phyloP scores from a whole-genome alignment of 257 asterid genomes.

The Verbena officinalis region DNA sequence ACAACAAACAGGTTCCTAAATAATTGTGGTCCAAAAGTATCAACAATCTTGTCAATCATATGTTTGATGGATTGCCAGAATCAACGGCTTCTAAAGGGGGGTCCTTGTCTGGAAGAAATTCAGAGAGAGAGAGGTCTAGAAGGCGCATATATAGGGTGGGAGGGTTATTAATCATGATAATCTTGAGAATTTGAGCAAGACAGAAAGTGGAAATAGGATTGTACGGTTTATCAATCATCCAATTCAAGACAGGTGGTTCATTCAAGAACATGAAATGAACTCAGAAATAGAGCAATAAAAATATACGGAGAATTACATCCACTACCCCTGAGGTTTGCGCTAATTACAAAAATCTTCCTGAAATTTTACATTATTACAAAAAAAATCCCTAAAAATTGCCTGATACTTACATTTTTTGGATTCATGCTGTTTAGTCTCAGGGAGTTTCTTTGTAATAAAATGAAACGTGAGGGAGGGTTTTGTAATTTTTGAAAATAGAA shows the following conservation, averaged over 20 bases:
- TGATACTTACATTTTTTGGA: no score
- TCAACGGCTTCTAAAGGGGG: not conserved
- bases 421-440: no score
- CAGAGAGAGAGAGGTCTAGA: constrained; percentile 18
- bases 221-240: not conserved
- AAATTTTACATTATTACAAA: no score
- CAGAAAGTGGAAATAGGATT: no score
- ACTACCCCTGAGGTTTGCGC: no score
- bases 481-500: no score
- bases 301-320: no score
- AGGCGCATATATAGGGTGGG: not conserved
- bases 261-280: not conserved
- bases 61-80: not conserved
- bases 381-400: no score
- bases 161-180: not conserved
- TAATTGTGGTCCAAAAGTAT: constrained; percentile 21
- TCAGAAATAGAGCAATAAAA: no score
- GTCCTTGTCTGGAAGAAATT: constrained; percentile 12
- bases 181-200: not conserved
- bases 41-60: constrained; percentile 5
- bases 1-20: not conserved
- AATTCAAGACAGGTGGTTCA: constrained; percentile 9
- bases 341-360: no score
- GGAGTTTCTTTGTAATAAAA: no score
- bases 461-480: no score